Conservation (phyloP, 2,329 filamentous ascomycete genomes). For the Diaporthe citri region DNA sequence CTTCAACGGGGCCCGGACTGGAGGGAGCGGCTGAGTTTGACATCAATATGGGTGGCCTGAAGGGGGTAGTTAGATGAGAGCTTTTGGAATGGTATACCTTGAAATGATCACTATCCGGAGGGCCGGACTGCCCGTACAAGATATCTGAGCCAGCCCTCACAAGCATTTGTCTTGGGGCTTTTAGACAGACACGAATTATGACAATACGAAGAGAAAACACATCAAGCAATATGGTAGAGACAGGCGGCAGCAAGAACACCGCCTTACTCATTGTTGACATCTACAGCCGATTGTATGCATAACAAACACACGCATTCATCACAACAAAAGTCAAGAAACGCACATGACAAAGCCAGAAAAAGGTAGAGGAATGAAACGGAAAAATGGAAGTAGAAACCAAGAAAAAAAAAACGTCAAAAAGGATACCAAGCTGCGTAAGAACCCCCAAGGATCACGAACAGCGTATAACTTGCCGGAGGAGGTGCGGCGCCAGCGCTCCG, state of each 20-base stretch:
- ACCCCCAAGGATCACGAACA: not conserved
- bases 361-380: not conserved
- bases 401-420: not conserved
- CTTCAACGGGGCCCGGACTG: conserved; percentile 62
- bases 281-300: not conserved
- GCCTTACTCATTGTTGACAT: not conserved
- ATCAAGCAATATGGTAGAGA: not conserved
- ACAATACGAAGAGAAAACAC: not conserved
- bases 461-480: not conserved
- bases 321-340: not conserved
- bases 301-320: not conserved
- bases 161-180: not conserved
- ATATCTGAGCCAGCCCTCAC: not conserved
- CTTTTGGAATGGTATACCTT: not conserved
- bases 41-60: conserved; percentile 76
- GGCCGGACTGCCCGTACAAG: not conserved
- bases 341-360: not conserved
- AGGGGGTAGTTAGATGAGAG: conserved; percentile 45
- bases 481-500: not conserved
- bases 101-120: not conserved
- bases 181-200: conserved; percentile 5
- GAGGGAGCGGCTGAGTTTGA: conserved; percentile 77
- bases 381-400: not conserved
- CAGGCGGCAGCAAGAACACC: not conserved
- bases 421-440: not conserved